Evolutionary conservation across 2,329 filamentous ascomycete genomes (phyloP).

Genomic region (Trichoderma sp.): DNA sequence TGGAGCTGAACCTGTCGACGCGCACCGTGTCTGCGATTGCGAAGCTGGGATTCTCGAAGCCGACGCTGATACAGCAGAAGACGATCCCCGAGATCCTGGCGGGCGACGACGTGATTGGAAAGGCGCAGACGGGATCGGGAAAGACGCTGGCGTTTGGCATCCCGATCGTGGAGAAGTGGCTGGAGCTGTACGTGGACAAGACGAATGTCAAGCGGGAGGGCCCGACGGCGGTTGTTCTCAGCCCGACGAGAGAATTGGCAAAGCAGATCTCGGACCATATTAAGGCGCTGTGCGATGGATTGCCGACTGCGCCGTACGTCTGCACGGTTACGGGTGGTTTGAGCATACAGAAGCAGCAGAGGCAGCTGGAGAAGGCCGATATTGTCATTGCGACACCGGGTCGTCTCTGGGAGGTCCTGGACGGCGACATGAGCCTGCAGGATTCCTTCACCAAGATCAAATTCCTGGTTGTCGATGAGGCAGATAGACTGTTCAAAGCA

Average conservation of each 20-base stretch:
- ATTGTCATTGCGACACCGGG: conserved; percentile 93
- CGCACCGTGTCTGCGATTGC: conserved; percentile 70
- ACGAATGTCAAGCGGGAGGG: conserved; percentile 38
- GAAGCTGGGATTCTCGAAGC: conserved; percentile 73
- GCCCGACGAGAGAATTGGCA: conserved; percentile 88
- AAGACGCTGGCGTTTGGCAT: conserved; percentile 96
- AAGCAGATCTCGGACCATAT: conserved; percentile 88
- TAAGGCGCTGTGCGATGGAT: conserved; percentile 63
- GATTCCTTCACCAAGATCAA: conserved; percentile 67
- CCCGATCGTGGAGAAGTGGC: conserved; percentile 81
- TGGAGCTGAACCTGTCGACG: conserved; percentile 67
- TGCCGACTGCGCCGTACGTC: conserved; percentile 64
- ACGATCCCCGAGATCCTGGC: conserved; percentile 78
- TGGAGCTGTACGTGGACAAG: conserved; percentile 47
- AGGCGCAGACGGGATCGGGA: conserved; percentile 92
- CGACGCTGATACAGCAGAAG: conserved; percentile 75
- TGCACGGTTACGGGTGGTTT: conserved; percentile 88
- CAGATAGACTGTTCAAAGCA: conserved; percentile 84
- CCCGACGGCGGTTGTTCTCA: conserved; percentile 77
- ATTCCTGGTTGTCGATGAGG: conserved; percentile 91
- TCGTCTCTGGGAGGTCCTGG: conserved; percentile 89
- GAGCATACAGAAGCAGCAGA: conserved; percentile 91
- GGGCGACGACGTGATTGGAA: conserved; percentile 90
- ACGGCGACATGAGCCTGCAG: conserved; percentile 67
- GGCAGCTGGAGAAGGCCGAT: conserved; percentile 78